These are phyloP conservation scores for Arabidopsis suecica DNA, from an alignment of 345 rosid genomes.

Conservation along the genomic window DNA sequence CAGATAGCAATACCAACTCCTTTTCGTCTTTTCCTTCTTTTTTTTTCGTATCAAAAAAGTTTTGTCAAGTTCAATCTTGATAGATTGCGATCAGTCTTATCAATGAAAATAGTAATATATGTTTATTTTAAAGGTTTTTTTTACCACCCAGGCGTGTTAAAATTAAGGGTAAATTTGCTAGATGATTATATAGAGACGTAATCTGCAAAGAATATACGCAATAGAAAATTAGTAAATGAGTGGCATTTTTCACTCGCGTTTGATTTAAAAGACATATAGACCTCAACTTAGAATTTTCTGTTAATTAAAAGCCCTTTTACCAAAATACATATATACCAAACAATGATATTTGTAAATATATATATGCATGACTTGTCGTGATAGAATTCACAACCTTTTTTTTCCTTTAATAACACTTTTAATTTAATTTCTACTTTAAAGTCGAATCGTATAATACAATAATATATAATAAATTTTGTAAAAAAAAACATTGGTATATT, in stretches of 20 bases:
- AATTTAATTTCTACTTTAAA: background rate
- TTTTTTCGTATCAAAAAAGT: background rate
- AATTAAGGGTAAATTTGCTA: background rate
- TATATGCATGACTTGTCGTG: too few relatives aligned
- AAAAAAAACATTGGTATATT: too few relatives aligned
- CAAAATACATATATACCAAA: too few relatives aligned
- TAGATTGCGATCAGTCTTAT: background rate
- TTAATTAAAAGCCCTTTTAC: too few relatives aligned
- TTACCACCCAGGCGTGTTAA: background rate
- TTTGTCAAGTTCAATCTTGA: background rate
- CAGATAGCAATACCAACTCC: constrained; percentile 28
- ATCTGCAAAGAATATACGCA: background rate
- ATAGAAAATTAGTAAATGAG: too few relatives aligned
- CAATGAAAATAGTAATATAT: background rate
- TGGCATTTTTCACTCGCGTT: too few relatives aligned
- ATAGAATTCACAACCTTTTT: background rate
- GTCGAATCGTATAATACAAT: background rate
- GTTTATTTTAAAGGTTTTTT: too few relatives aligned
- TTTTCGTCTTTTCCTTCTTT: background rate
- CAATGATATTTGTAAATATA: too few relatives aligned
- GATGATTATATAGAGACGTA: background rate
- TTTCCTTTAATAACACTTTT: background rate
- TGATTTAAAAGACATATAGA: too few relatives aligned
- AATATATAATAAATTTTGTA: background rate
- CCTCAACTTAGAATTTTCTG: too few relatives aligned